These are phyloP conservation scores for Panicum virgatum DNA, from an alignment of 202 grass and related monocot genomes.

Conservation along the genomic window DNA sequence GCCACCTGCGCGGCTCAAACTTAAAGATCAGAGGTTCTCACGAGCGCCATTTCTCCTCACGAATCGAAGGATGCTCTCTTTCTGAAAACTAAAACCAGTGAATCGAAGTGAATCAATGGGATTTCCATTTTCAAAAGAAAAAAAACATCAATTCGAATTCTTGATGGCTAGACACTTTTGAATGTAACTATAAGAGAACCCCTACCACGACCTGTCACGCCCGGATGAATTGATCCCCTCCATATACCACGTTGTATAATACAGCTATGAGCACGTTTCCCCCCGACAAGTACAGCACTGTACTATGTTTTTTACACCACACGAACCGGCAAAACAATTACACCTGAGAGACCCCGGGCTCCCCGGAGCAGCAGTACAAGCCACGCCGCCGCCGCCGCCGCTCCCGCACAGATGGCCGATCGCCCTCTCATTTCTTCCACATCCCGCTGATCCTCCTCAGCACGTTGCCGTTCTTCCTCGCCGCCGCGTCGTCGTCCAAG, in stretches of 20 bases:
- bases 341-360: background rate
- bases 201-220: background rate
- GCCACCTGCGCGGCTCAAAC: background rate
- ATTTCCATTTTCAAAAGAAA: background rate
- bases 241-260: constrained; percentile 43
- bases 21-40: background rate
- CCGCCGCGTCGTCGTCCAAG: constrained; percentile 64
- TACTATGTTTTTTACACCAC: constrained; percentile 50
- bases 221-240: constrained; percentile 34
- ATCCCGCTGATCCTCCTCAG: constrained; percentile 90
- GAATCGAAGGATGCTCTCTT: background rate
- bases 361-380: background rate
- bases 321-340: constrained; percentile 45
- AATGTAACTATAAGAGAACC: background rate
- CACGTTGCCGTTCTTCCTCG: constrained; percentile 84
- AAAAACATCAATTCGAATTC: background rate
- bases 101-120: background rate
- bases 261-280: constrained; percentile 42
- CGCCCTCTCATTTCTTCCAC: constrained; percentile 85
- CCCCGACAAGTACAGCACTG: constrained; percentile 31
- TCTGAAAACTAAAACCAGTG: background rate
- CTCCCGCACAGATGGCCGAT: background rate
- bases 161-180: background rate
- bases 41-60: background rate
- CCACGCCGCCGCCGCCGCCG: constrained; percentile 12